phyloP scores from a whole-genome alignment of 225 moss, liverwort and hornwort genomes.

The Sphagnum tenellum region DNA sequence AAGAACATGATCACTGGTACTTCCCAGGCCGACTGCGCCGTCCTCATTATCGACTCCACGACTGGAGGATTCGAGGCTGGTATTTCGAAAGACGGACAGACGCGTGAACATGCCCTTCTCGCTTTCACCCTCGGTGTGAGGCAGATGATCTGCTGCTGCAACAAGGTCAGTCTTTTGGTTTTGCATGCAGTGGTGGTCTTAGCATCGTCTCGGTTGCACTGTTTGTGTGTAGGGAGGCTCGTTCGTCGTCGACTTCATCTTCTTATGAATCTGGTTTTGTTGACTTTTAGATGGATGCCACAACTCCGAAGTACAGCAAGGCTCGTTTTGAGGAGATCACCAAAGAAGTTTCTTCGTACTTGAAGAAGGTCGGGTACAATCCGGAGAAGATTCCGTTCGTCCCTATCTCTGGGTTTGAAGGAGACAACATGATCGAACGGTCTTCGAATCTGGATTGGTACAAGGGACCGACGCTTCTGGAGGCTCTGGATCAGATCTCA shows the following conservation, averaged over 20 bases:
- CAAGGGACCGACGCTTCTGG: slow-evolving; percentile 62
- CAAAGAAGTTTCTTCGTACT: slow-evolving; percentile 44
- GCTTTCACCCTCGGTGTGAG: slow-evolving; percentile 49
- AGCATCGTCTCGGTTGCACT: background rate
- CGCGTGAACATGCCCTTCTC: slow-evolving; percentile 43
- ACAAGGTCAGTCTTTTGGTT: slow-evolving; percentile 24
- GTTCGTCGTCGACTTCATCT: too few species aligned
- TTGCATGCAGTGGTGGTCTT: background rate
- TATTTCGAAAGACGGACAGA: slow-evolving; percentile 66
- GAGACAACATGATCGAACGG: slow-evolving; percentile 56
- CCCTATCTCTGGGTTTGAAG: slow-evolving; percentile 53
- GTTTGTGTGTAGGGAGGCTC: too few species aligned
- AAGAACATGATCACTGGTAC: slow-evolving; percentile 65
- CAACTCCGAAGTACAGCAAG: slow-evolving; percentile 48
- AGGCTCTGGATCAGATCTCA: slow-evolving; percentile 42
- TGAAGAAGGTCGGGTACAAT: slow-evolving; percentile 63
- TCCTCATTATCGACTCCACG: slow-evolving; percentile 57
- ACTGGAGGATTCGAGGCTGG: slow-evolving; percentile 67
- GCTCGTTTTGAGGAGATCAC: slow-evolving; percentile 30
- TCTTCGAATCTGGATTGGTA: slow-evolving; percentile 56
- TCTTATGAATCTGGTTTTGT: too few species aligned
- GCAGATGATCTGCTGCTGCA: slow-evolving; percentile 72
- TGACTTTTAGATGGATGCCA: slow-evolving; percentile 35
- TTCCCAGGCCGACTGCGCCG: slow-evolving; percentile 46
- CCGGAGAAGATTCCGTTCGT: slow-evolving; percentile 53